Percentiles rank a stretch among this genome's conserved stretches.
phyloP scores from a whole-genome alignment of 768 basidiomycete genomes.

The Roridomyces roridus region DNA sequence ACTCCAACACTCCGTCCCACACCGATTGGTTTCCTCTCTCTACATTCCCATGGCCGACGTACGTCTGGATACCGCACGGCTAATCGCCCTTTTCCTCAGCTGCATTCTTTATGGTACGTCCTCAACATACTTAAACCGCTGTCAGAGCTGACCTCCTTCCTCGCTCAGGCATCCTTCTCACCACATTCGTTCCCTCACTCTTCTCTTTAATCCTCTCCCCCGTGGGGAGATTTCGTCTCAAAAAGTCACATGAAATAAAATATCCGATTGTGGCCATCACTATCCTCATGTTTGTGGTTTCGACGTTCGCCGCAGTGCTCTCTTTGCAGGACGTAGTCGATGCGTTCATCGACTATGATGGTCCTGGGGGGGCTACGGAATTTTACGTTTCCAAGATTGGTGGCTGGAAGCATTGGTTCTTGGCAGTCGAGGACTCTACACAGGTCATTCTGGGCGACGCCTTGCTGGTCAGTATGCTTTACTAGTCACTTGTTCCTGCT shows the following conservation, averaged over 20 bases:
- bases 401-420: conserved; percentile 16
- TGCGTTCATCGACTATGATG: conserved; percentile 4
- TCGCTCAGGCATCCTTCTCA: conserved; percentile 4
- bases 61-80: conserved; percentile 9
- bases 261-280: conserved; percentile 6
- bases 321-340: conserved; percentile 11
- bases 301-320: conserved; percentile 8
- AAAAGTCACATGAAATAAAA: conserved; percentile 7
- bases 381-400: too few relatives aligned
- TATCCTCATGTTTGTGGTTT: conserved; percentile 4
- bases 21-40: too few relatives aligned
- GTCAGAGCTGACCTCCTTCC: background rate
- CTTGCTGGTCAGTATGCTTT: conserved; percentile 2
- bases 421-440: conserved; percentile 2
- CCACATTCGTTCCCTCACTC: conserved; percentile 16
- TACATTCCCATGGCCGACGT: conserved; percentile 12
- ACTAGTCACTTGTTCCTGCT: background rate
- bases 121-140: background rate
- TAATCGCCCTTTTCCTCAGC: conserved; percentile 11
- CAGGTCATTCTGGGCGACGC: conserved; percentile 12
- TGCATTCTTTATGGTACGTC: conserved; percentile 13
- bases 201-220: conserved; percentile 16
- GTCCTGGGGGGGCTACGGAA: conserved; percentile 4
- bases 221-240: conserved; percentile 2
- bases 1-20: too few relatives aligned